Conservation (phyloP, 345 rosid species). For the Tarenaya hassleriana region DNA sequence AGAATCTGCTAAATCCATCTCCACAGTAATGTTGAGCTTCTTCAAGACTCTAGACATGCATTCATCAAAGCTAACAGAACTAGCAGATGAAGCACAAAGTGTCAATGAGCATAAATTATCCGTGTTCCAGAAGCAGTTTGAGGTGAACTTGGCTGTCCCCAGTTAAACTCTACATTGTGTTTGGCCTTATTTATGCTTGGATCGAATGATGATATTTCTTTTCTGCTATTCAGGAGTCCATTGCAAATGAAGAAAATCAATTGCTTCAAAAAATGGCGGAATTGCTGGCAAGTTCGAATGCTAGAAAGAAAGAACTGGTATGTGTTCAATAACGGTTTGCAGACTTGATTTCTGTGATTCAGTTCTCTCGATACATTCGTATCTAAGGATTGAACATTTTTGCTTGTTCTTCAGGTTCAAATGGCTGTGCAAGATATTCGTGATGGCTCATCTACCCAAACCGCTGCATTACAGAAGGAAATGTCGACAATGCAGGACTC, state of each 20-base stretch:
- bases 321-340: not conserved
- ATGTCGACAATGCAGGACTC: conserved; percentile 84
- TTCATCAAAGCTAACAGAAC: conserved; percentile 55
- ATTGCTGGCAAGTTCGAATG: conserved; percentile 64
- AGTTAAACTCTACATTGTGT: conserved; percentile 1
- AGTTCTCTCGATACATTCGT: not conserved
- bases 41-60: conserved; percentile 65
- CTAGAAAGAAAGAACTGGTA: conserved; percentile 87
- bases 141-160: conserved; percentile 41
- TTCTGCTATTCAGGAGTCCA: conserved; percentile 51
- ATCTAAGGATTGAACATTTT: not conserved
- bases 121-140: conserved; percentile 78
- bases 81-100: conserved; percentile 70
- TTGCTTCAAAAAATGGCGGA: conserved; percentile 82
- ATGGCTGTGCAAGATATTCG: conserved; percentile 77
- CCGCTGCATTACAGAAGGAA: conserved; percentile 64
- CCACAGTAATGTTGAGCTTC: conserved; percentile 64
- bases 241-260: conserved; percentile 81
- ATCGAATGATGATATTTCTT: not conserved
- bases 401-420: conserved; percentile 45
- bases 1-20: conserved; percentile 68
- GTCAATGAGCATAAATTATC: conserved; percentile 72
- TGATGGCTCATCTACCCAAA: conserved; percentile 65
- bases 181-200: not conserved
- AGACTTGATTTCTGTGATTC: not conserved